Base-by-base conservation (phyloP, 2,329 filamentous ascomycete species). In the Lecanicillium sp. region DNA sequence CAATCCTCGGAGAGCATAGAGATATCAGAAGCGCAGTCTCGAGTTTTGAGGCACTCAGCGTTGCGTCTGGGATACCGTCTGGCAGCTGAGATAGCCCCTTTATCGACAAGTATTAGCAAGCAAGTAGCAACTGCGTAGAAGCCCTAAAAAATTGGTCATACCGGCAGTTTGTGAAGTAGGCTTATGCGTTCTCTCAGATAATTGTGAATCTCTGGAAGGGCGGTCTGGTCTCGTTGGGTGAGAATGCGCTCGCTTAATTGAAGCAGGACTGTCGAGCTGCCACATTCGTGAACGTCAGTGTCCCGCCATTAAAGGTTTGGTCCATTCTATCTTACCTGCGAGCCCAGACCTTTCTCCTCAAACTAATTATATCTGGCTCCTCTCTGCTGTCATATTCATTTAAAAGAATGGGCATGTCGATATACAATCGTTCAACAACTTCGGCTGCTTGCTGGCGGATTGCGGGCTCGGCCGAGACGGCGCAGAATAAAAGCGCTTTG, bases 1-100 rank as follows among this genome's bases (percentile, higher is more conserved):
- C 79, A 29, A 86, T 75, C 50, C 83, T 79, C 6, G 79, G 72
- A 14, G 81, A 84, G 58, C 82, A 86, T 7, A 86, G 69, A 1
- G 79, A 77, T 9, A 84, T 74, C 5, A 86, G 64, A 33, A 86
- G 72, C 1, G 79, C 69, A 0, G 79, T 83, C 62, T 86, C 83
- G 4, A 82, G 67, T 55, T 74, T 79, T 6, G 71, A 74, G 4
- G 71, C 73, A 12, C 77, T 72, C 14, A 68, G 67, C 20, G 69
- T 69, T 26, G 79, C 70, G 54, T 84, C 77, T 1, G 73, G 64
- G 17, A 79, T 67, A 36, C 81, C 79, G 36, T 73, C 72, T 2
- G 74, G 66, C 8, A 80, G 60, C 37, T 77, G 71, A 11, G 71
- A 71, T 29, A 84, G 60, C 51, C 80, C 78, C 75, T 83, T 33